Percentiles rank a stretch among this genome's conserved stretches.
Evolutionary conservation across 176 grass and related monocot species (phyloP).

Genomic region (Canna indica): DNA sequence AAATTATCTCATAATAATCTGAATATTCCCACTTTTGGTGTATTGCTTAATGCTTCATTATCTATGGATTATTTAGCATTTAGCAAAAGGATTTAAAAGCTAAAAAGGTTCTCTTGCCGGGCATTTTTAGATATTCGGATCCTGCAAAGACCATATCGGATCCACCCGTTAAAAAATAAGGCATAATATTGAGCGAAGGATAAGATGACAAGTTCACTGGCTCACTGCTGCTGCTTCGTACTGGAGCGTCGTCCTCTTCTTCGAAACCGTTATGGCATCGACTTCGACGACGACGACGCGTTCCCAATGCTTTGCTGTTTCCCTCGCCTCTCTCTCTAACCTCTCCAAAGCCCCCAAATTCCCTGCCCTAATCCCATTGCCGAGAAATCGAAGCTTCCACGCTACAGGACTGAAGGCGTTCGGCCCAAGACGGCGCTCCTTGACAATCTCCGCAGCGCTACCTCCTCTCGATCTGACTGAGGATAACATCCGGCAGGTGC

Average conservation of each 20-base stretch:
- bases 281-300: not conserved
- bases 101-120: too few relatives aligned
- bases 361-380: not conserved
- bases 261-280: not conserved
- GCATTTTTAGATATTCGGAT: too few relatives aligned
- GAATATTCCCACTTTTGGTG: too few relatives aligned
- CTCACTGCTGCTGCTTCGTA: too few relatives aligned
- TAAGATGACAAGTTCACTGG: too few relatives aligned
- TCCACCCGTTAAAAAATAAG: too few relatives aligned
- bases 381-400: not conserved
- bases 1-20: too few relatives aligned
- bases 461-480: conserved; percentile 78
- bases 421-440: conserved; percentile 10
- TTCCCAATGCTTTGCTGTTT: not conserved
- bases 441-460: conserved; percentile 25
- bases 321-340: not conserved
- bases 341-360: not conserved
- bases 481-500: conserved; percentile 60
- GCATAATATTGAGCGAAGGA: too few relatives aligned
- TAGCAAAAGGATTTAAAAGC: too few relatives aligned
- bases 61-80: too few relatives aligned
- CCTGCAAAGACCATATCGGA: too few relatives aligned
- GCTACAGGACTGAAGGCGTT: conserved; percentile 6
- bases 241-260: not conserved
- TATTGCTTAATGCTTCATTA: too few relatives aligned